A percentile compares a stretch with the other conserved stretches of the same genome.
These are phyloP conservation scores for Populus davidiana DNA, from an alignment of 345 rosid genomes.

Conservation along the genomic window DNA sequence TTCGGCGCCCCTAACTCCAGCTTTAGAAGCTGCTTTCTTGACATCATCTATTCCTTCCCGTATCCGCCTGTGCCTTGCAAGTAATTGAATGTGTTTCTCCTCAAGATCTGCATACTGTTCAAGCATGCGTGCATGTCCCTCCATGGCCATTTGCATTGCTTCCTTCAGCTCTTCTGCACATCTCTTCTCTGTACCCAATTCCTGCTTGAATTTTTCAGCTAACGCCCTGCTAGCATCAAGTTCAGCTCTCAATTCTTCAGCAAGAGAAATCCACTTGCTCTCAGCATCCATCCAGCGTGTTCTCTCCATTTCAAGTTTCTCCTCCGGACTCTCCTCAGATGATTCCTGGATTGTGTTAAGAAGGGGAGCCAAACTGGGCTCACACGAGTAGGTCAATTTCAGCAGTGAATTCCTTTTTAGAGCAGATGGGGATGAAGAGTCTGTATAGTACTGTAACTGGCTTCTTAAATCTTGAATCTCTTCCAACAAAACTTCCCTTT, in stretches of 20 bases:
- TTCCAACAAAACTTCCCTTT: conserved; percentile 86
- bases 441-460: conserved; percentile 76
- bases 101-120: conserved; percentile 96
- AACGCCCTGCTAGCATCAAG: conserved; percentile 61
- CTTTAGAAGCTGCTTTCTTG: conserved; percentile 84
- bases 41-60: conserved; percentile 93
- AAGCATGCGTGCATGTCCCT: conserved; percentile 91
- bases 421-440: conserved; percentile 55
- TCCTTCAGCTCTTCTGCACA: conserved; percentile 80
- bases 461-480: conserved; percentile 86
- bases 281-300: conserved; percentile 69
- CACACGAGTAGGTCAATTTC: conserved; percentile 57
- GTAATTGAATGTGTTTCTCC: conserved; percentile 87
- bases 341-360: conserved; percentile 59
- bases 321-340: conserved; percentile 49
- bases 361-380: conserved; percentile 38
- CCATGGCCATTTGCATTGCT: conserved; percentile 97
- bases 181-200: conserved; percentile 71
- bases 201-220: conserved; percentile 67
- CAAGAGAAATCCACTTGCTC: conserved; percentile 88
- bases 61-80: conserved; percentile 84
- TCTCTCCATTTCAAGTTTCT: conserved; percentile 63
- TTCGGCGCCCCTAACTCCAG: conserved; percentile 91
- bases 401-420: conserved; percentile 49
- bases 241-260: conserved; percentile 77